These are phyloP conservation scores for Scedosporium apiospermum DNA, from an alignment of 2,329 filamentous ascomycete genomes.

Conservation along the genomic window DNA sequence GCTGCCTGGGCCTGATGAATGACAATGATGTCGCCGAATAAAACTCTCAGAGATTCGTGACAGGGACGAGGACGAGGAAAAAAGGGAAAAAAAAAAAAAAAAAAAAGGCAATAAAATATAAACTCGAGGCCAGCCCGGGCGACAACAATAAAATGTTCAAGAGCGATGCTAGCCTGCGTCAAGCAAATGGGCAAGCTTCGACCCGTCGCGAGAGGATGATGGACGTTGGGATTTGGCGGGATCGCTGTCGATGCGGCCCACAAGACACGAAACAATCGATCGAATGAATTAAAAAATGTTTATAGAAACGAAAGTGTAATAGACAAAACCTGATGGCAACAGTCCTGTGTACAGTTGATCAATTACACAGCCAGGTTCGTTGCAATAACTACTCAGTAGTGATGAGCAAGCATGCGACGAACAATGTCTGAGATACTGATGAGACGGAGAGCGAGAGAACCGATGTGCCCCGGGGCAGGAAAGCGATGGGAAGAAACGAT, in stretches of 20 bases:
- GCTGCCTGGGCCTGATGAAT: conserved; percentile 4
- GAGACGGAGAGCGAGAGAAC: conserved; percentile 10
- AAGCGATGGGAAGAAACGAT: conserved; percentile 9
- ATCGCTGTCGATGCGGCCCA: conserved; percentile 10
- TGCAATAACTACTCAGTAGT: conserved; percentile 12
- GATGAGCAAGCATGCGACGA: conserved; percentile 17
- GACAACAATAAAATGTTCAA: conserved; percentile 5
- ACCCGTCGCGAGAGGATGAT: conserved; percentile 11
- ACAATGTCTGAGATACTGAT: conserved; percentile 17
- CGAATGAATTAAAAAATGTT: conserved; percentile 29
- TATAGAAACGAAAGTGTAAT: conserved; percentile 26
- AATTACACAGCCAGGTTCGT: conserved; percentile 18
- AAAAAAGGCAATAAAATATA: not conserved
- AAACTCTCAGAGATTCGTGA: not conserved
- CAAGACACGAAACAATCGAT: conserved; percentile 20
- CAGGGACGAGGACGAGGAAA: conserved; percentile 3
- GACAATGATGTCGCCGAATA: not conserved
- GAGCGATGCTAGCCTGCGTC: conserved; percentile 13
- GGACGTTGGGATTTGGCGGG: conserved; percentile 14
- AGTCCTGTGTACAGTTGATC: conserved; percentile 9
- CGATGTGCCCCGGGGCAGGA: conserved; percentile 17
- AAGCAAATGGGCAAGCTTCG: conserved; percentile 10
- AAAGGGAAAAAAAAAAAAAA: not conserved
- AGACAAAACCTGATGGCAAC: conserved; percentile 21
- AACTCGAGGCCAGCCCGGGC: conserved; percentile 14